Percentiles rank a stretch among this genome's conserved stretches.
phyloP scores from a whole-genome alignment of 2,329 filamentous ascomycete species.

The Knoxdaviesia proteae region DNA sequence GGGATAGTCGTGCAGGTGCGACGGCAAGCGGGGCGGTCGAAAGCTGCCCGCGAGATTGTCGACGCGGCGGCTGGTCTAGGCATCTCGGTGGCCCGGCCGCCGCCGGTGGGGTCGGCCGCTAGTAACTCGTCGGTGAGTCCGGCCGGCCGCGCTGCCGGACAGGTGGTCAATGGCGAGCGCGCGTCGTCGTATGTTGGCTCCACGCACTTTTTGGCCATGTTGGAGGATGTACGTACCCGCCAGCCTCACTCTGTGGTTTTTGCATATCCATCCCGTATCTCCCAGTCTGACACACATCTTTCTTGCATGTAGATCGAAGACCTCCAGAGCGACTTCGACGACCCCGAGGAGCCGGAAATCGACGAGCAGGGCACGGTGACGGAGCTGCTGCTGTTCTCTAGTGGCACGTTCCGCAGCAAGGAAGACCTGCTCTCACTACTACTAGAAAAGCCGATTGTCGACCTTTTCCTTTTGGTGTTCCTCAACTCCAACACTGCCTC shows the following conservation, averaged over 20 bases:
- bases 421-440: slow-evolving; percentile 25
- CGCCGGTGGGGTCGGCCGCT: too few species aligned
- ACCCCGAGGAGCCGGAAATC: slow-evolving; percentile 15
- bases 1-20: too few species aligned
- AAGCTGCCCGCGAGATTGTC: too few species aligned
- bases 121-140: too few species aligned
- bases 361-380: slow-evolving; percentile 3
- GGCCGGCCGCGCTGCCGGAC: slow-evolving; percentile 8
- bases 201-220: slow-evolving; percentile 38
- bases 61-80: too few species aligned
- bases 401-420: slow-evolving; percentile 17
- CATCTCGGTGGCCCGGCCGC: too few species aligned
- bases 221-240: slow-evolving; percentile 29
- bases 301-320: slow-evolving; percentile 28
- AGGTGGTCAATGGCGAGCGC: slow-evolving; percentile 21
- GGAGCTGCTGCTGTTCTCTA: slow-evolving; percentile 23
- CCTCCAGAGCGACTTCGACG: slow-evolving; percentile 34
- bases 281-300: not conserved
- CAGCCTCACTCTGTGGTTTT: not conserved
- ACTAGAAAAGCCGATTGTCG: slow-evolving; percentile 23
- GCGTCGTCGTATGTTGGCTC: slow-evolving; percentile 33
- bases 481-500: slow-evolving; percentile 32
- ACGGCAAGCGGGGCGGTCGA: too few species aligned
- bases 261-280: not conserved
- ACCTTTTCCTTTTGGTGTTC: slow-evolving; percentile 29